phyloP scores from a whole-genome alignment of 2,329 filamentous ascomycete genomes.

The Stagonosporopsis tanaceti region DNA sequence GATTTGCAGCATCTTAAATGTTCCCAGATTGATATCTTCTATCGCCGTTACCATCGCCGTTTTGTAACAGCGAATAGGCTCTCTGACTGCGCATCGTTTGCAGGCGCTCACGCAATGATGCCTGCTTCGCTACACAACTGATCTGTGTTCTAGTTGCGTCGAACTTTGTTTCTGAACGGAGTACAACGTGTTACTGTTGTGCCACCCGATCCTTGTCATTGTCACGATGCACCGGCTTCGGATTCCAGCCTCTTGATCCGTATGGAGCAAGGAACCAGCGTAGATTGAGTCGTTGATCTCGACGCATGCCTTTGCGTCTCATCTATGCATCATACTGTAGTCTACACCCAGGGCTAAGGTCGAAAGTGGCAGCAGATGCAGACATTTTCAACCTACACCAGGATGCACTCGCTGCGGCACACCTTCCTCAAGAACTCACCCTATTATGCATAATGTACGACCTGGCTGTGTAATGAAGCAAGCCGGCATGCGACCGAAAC shows the following conservation, averaged over 20 bases:
- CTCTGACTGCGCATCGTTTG: background rate
- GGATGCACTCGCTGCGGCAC: background rate
- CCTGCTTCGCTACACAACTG: background rate
- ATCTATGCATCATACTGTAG: background rate
- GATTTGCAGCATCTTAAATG: background rate
- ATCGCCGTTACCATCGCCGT: background rate
- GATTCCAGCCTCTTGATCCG: background rate
- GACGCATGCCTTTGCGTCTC: background rate
- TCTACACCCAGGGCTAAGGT: background rate
- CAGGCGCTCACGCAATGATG: background rate
- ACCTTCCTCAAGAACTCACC: background rate
- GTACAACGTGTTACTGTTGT: conserved; percentile 6
- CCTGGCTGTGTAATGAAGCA: background rate
- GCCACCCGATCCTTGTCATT: background rate
- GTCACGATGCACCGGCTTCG: background rate
- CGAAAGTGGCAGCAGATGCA: background rate
- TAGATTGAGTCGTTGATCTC: background rate
- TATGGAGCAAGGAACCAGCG: background rate
- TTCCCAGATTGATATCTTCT: background rate
- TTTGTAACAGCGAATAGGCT: background rate
- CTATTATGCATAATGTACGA: background rate
- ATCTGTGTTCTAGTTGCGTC: conserved; percentile 1
- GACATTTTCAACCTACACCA: background rate
- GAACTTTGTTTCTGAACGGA: conserved; percentile 6
- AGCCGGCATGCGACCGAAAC: background rate